These are phyloP conservation scores for Lenzites betulinus DNA, from an alignment of 768 basidiomycete species.

Conservation along the genomic window DNA sequence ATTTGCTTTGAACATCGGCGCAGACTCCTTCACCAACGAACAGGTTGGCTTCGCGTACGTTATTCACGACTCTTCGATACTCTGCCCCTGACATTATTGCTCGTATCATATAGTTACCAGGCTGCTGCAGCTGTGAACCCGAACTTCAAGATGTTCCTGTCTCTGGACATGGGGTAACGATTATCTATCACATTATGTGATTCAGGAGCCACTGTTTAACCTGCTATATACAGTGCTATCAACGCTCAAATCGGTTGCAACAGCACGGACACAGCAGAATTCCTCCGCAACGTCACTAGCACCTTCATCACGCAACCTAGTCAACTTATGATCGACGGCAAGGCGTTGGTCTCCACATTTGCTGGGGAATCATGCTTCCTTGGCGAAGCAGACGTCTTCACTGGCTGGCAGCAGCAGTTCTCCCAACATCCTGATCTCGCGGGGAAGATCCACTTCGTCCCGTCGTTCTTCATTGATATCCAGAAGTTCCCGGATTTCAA, in stretches of 20 bases:
- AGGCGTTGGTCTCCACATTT: slow-evolving; percentile 61
- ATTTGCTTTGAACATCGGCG: slow-evolving; percentile 62
- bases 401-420: slow-evolving; percentile 48
- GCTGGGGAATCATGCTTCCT: slow-evolving; percentile 63
- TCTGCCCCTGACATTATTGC: neutral
- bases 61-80: neutral
- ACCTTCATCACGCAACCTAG: slow-evolving; percentile 50
- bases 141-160: slow-evolving; percentile 65
- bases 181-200: no score
- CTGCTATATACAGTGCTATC: slow-evolving; percentile 31
- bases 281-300: slow-evolving; percentile 48
- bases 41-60: slow-evolving; percentile 51
- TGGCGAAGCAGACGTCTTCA: slow-evolving; percentile 42
- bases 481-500: slow-evolving; percentile 41
- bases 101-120: slow-evolving; percentile 23
- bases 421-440: slow-evolving; percentile 33
- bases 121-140: slow-evolving; percentile 38
- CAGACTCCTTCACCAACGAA: slow-evolving; percentile 51
- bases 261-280: slow-evolving; percentile 39
- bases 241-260: slow-evolving; percentile 38
- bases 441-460: slow-evolving; percentile 54
- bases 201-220: no score
- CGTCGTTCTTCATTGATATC: slow-evolving; percentile 61
- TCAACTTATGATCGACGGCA: slow-evolving; percentile 56
- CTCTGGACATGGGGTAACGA: slow-evolving; percentile 76